Percentiles rank a stretch among this genome's conserved stretches.
Conservation (phyloP, 2,329 filamentous ascomycete genomes). For the Nemania sp. region DNA sequence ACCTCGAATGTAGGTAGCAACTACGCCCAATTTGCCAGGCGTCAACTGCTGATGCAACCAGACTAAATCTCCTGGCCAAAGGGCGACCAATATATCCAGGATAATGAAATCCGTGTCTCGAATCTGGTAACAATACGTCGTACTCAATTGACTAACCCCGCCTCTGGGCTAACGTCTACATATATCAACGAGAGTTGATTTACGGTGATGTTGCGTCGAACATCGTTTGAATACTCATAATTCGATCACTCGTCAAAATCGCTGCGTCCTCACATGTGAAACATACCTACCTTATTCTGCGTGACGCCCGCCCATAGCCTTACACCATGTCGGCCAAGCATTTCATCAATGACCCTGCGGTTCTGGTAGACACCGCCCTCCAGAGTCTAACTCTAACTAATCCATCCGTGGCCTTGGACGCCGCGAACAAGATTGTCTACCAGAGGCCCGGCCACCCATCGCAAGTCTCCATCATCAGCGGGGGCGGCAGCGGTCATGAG, state of each 20-base stretch:
- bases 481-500: slow-evolving; percentile 89
- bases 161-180: not conserved
- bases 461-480: slow-evolving; percentile 82
- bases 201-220: not conserved
- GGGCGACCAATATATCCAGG: slow-evolving; percentile 2
- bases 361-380: slow-evolving; percentile 78
- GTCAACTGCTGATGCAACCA: not conserved
- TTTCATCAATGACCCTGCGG: slow-evolving; percentile 83
- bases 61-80: not conserved
- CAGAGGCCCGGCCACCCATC: slow-evolving; percentile 58
- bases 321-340: slow-evolving; percentile 68
- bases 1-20: too few relatives aligned
- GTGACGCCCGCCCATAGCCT: not conserved
- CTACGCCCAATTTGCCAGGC: not conserved
- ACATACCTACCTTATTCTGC: not conserved
- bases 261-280: not conserved
- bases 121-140: not conserved
- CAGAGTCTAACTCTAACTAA: slow-evolving; percentile 80
- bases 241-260: not conserved
- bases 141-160: slow-evolving; percentile 10
- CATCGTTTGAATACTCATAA: not conserved
- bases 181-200: not conserved
- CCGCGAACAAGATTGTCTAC: slow-evolving; percentile 82
- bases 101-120: slow-evolving; percentile 14
- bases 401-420: slow-evolving; percentile 78